Evolutionary conservation across 495 filamentous ascomycete genomes (phyloP).

Genomic region (Podospora sp.): DNA sequence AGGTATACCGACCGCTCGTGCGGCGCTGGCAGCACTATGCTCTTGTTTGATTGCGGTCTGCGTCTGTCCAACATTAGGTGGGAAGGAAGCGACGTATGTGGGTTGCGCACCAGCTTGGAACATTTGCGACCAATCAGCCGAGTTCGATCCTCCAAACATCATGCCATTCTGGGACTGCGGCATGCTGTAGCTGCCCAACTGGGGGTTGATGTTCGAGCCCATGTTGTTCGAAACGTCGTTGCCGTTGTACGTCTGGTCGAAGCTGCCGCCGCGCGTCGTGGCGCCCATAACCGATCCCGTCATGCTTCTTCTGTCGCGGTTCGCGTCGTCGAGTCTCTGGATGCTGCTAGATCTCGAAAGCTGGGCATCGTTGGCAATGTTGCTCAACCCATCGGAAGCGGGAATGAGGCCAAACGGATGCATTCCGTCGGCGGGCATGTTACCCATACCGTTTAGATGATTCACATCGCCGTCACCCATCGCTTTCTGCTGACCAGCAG

Average conservation of each 20-base stretch:
- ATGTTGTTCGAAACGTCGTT: constrained; percentile 55
- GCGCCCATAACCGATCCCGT: constrained; percentile 46
- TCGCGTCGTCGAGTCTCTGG: constrained; percentile 54
- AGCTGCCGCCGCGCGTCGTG: constrained; percentile 41
- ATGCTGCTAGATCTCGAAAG: constrained; percentile 62
- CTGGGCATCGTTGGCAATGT: constrained; percentile 56
- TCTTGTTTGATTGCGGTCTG: constrained; percentile 57
- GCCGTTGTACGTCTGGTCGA: constrained; percentile 54
- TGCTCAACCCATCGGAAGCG: constrained; percentile 50
- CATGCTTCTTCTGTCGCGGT: constrained; percentile 58
- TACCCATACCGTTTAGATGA: constrained; percentile 56
- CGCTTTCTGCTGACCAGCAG: constrained; percentile 61
- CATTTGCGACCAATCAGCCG: constrained; percentile 69
- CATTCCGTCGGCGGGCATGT: constrained; percentile 54
- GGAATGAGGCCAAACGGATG: constrained; percentile 52
- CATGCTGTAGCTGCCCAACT: constrained; percentile 59
- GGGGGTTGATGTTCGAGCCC: constrained; percentile 58
- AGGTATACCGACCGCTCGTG: constrained; percentile 44
- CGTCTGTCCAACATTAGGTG: constrained; percentile 56
- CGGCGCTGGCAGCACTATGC: constrained; percentile 40
- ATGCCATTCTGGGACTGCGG: constrained; percentile 54
- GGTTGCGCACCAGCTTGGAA: constrained; percentile 69
- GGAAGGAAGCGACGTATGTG: constrained; percentile 62
- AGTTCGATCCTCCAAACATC: constrained; percentile 51
- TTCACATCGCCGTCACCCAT: constrained; percentile 51